Conservation (phyloP, 352 stramenopile genomes). For the Pythium scleroteichum region DNA sequence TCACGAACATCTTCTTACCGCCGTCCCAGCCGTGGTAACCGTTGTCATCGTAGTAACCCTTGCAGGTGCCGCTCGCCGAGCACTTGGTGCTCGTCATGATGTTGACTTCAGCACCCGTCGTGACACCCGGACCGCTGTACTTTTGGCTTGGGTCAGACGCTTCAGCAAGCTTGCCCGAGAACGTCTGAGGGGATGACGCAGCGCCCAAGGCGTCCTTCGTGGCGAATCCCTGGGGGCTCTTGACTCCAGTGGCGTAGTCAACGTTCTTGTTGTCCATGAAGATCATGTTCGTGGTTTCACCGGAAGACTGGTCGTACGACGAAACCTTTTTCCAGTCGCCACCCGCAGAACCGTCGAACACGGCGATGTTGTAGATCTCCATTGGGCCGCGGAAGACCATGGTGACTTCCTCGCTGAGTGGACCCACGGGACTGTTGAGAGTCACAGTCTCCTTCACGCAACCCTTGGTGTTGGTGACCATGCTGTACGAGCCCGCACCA, state of each 20-base stretch:
- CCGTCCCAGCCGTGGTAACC: conserved; percentile 71
- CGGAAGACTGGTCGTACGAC: conserved; percentile 39
- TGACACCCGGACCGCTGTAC: conserved; percentile 50
- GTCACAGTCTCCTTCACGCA: conserved; percentile 45
- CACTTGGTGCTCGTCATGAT: conserved; percentile 72
- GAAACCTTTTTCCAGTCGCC: conserved; percentile 50
- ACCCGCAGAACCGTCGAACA: conserved; percentile 36
- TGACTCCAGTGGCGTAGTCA: conserved; percentile 43
- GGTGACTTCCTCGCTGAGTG: conserved; percentile 57
- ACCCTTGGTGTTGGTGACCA: conserved; percentile 39
- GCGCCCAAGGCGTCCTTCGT: conserved; percentile 39
- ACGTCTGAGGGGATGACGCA: conserved; percentile 33
- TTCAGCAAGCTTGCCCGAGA: conserved; percentile 49
- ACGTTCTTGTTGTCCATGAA: conserved; percentile 85
- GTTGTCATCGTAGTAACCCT: conserved; percentile 69
- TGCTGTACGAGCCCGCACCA: conserved; percentile 46
- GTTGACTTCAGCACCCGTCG: conserved; percentile 73
- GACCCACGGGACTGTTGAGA: conserved; percentile 51
- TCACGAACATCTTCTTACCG: conserved; percentile 81
- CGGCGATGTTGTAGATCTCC: conserved; percentile 62
- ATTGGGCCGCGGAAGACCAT: conserved; percentile 67
- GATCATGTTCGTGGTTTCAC: conserved; percentile 48
- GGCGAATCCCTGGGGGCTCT: conserved; percentile 57
- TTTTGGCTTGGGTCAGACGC: conserved; percentile 43
- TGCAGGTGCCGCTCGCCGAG: conserved; percentile 32